Conservation (phyloP, 805 yeast species). For the Yarrowia sp. region DNA sequence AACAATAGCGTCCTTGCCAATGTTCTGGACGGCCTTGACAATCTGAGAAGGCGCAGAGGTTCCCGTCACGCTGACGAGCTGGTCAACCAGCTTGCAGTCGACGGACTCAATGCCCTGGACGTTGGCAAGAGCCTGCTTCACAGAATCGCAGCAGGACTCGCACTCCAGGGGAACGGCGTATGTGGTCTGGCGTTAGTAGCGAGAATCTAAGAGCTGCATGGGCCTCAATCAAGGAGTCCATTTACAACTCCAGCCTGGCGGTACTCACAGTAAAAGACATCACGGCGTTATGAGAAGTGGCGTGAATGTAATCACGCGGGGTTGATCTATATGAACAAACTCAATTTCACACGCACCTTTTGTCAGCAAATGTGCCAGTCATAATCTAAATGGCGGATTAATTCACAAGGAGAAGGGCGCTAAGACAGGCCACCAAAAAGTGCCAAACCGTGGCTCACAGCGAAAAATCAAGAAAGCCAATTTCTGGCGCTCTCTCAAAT, state of each 20-base stretch:
- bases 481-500: too few relatives aligned
- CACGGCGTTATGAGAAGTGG: neutral
- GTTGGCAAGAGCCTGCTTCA: slow-evolving; percentile 51
- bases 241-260: slow-evolving; percentile 21
- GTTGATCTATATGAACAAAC: slow-evolving; percentile 14
- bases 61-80: slow-evolving; percentile 68
- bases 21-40: slow-evolving; percentile 61
- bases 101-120: slow-evolving; percentile 48
- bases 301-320: slow-evolving; percentile 1
- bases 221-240: neutral
- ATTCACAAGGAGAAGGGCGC: neutral
- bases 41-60: slow-evolving; percentile 72
- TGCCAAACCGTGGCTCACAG: too few relatives aligned
- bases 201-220: neutral
- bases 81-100: slow-evolving; percentile 56
- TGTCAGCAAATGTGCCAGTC: slow-evolving; percentile 7
- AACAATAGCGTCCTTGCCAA: slow-evolving; percentile 87
- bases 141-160: slow-evolving; percentile 62
- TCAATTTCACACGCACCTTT: slow-evolving; percentile 2
- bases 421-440: neutral
- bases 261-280: slow-evolving; percentile 27
- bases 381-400: neutral
- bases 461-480: too few relatives aligned
- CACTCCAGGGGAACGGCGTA: slow-evolving; percentile 88
- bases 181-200: slow-evolving; percentile 49